These are phyloP conservation scores for Entomortierella beljakovae DNA, from an alignment of 192 early-diverging fungal genomes.

Conservation along the genomic window DNA sequence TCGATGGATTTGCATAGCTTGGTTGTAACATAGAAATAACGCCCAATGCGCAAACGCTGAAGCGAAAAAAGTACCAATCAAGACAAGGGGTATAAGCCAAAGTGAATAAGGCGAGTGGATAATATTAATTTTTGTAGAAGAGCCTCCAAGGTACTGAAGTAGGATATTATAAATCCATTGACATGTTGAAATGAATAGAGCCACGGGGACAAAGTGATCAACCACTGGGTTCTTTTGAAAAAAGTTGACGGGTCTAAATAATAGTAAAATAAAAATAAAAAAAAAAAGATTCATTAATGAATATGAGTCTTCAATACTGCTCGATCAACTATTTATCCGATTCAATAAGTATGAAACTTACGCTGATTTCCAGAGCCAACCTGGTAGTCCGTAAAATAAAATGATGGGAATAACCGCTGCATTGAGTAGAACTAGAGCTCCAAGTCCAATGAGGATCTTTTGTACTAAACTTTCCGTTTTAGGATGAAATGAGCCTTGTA, in stretches of 20 bases:
- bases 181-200: constrained; percentile 50
- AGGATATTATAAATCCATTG: constrained; percentile 54
- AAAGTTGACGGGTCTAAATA: constrained; percentile 53
- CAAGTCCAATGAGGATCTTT: constrained; percentile 38
- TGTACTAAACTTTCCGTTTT: constrained; percentile 22
- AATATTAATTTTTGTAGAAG: constrained; percentile 11
- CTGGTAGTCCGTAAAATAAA: constrained; percentile 42
- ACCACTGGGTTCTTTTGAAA: constrained; percentile 54
- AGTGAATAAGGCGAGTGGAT: constrained; percentile 41
- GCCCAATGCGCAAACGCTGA: constrained; percentile 50
- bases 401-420: constrained; percentile 29
- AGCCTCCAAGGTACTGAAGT: constrained; percentile 45
- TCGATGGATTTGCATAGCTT: constrained; percentile 35
- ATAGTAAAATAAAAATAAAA: neutral
- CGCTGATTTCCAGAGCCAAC: constrained; percentile 53
- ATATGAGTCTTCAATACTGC: neutral
- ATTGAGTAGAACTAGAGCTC: constrained; percentile 25
- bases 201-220: constrained; percentile 49
- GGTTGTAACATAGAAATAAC: constrained; percentile 49
- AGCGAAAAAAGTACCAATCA: constrained; percentile 46
- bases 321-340: neutral
- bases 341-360: constrained; percentile 13
- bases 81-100: constrained; percentile 43
- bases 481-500: constrained; percentile 31
- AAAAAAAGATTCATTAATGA: neutral